A percentile compares a stretch with the other conserved stretches of the same genome.
phyloP scores from a whole-genome alignment of 352 stramenopile genomes.

The Phytophthora fragariaefolia region DNA sequence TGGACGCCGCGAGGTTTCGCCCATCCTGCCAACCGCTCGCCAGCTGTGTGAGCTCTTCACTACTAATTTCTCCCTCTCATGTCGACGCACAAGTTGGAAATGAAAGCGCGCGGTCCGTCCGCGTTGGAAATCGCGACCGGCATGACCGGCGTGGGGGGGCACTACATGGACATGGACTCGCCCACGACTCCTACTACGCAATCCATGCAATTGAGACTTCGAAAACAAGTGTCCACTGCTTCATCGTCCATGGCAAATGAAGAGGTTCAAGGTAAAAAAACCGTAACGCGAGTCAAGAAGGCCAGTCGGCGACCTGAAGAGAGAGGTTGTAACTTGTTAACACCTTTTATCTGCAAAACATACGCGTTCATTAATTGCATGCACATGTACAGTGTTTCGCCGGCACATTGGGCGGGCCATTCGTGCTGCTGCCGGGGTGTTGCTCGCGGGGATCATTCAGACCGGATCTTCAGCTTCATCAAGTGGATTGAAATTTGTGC shows the following conservation, averaged over 20 bases:
- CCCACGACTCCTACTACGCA: slow-evolving; percentile 30
- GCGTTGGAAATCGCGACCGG: slow-evolving; percentile 11
- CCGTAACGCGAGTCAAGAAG: slow-evolving; percentile 47
- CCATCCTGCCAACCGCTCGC: slow-evolving; percentile 11
- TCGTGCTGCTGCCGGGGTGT: slow-evolving; percentile 65
- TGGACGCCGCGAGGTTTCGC: slow-evolving; percentile 13
- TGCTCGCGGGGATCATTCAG: slow-evolving; percentile 62
- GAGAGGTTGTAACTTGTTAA: slow-evolving; percentile 12
- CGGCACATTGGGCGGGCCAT: slow-evolving; percentile 42
- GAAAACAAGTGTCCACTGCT: slow-evolving; percentile 28
- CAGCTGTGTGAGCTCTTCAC: slow-evolving; percentile 16
- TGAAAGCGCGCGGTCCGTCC: slow-evolving; percentile 15
- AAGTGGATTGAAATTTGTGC: slow-evolving; percentile 55
- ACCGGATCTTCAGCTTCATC: slow-evolving; percentile 43
- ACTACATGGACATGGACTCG: slow-evolving; percentile 38
- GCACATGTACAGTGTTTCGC: slow-evolving; percentile 39
- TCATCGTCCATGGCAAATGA: slow-evolving; percentile 22
- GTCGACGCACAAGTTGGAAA: slow-evolving; percentile 8
- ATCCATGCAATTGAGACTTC: slow-evolving; percentile 46
- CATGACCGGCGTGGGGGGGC: slow-evolving; percentile 22
- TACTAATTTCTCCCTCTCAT: background rate
- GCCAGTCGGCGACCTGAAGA: slow-evolving; percentile 42
- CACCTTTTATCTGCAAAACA: background rate
- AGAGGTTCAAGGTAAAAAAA: slow-evolving; percentile 16
- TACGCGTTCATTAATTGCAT: background rate